Evolutionary conservation across 805 yeast genomes (phyloP).

Genomic region (Danielia reshetovae): DNA sequence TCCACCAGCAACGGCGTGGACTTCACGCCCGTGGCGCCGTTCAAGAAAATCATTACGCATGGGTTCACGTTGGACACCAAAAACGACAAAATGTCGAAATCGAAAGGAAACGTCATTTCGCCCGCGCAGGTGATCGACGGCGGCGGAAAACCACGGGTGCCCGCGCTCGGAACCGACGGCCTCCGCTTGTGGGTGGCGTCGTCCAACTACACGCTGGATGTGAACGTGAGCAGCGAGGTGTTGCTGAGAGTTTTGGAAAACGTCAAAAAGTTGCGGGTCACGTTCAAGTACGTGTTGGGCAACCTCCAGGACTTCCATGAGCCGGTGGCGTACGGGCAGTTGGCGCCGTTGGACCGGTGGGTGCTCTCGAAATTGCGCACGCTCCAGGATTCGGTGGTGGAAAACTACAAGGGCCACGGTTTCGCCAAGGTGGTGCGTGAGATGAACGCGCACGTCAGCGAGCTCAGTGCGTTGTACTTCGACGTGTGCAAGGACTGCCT

Average conservation of each 20-base stretch:
- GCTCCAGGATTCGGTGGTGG: constrained; percentile 40
- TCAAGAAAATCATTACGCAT: constrained; percentile 75
- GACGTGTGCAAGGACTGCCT: constrained; percentile 82
- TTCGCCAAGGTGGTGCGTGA: constrained; percentile 69
- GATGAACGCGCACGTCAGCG: constrained; percentile 65
- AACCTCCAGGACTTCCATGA: constrained; percentile 50
- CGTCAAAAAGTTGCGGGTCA: constrained; percentile 74
- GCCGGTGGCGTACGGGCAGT: constrained; percentile 33
- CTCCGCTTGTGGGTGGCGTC: constrained; percentile 88
- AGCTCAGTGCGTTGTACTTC: constrained; percentile 79
- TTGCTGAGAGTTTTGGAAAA: constrained; percentile 75
- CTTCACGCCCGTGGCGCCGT: constrained; percentile 51
- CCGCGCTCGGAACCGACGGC: constrained; percentile 85
- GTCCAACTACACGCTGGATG: constrained; percentile 79
- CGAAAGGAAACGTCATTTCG: constrained; percentile 74
- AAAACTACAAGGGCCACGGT: constrained; percentile 52
- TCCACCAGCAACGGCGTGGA: constrained; percentile 35
- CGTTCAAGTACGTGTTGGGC: constrained; percentile 78
- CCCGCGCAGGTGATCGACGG: constrained; percentile 72
- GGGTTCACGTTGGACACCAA: constrained; percentile 88
- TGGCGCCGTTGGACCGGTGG: constrained; percentile 53
- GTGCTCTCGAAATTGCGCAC: constrained; percentile 52
- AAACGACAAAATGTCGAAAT: constrained; percentile 91
- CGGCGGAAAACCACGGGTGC: constrained; percentile 38
- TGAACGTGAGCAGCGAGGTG: constrained; percentile 67